phyloP scores from a whole-genome alignment of 768 basidiomycete genomes.

The Pleurotus pulmonarius region DNA sequence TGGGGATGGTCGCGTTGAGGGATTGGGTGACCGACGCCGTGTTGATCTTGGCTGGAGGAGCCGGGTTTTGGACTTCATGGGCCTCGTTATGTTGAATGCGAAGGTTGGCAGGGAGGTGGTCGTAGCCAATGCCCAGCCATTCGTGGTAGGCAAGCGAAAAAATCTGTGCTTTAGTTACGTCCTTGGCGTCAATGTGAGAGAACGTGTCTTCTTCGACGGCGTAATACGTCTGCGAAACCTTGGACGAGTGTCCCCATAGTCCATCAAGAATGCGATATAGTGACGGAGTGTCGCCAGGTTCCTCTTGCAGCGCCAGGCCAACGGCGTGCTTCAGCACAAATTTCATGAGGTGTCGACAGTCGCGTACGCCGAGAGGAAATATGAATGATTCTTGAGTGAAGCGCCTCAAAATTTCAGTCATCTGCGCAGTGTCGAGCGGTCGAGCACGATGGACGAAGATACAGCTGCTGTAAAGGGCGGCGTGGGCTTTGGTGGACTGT shows the following conservation, averaged over 20 bases:
- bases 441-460: constrained; percentile 6
- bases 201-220: constrained; percentile 1
- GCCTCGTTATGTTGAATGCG: background rate
- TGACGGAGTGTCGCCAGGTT: background rate
- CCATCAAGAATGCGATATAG: background rate
- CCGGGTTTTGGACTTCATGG: too few species aligned
- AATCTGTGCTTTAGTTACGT: background rate
- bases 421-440: background rate
- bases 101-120: background rate
- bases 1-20: too few species aligned
- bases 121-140: background rate
- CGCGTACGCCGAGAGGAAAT: background rate
- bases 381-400: background rate
- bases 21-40: too few species aligned
- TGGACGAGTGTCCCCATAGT: background rate
- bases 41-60: too few species aligned
- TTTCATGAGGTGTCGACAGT: background rate
- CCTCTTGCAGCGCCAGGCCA: background rate
- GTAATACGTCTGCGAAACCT: background rate
- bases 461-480: background rate
- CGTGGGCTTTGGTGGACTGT: background rate
- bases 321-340: constrained; percentile 1
- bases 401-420: background rate
- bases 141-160: background rate
- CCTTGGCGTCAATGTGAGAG: background rate